Evolutionary conservation across 768 basidiomycete genomes (phyloP).

Genomic region (Lanmaoa pseudosensibilis): DNA sequence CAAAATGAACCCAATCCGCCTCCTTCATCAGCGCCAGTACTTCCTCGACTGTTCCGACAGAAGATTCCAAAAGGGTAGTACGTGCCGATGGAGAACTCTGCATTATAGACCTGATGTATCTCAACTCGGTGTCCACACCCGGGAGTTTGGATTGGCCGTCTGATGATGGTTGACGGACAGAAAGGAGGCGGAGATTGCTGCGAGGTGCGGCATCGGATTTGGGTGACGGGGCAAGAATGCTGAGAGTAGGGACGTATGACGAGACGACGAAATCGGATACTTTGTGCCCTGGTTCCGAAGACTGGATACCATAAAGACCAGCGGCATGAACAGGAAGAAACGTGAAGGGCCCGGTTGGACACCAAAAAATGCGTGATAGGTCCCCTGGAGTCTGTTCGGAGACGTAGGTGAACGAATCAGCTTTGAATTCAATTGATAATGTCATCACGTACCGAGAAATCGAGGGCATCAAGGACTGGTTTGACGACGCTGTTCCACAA

Average conservation of each 20-base stretch:
- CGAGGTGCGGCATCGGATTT: background rate
- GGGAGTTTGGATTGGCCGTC: conserved; percentile 15
- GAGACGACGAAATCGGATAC: too few relatives aligned
- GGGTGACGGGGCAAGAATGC: conserved; percentile 10
- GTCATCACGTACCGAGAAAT: background rate
- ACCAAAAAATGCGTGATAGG: too few relatives aligned
- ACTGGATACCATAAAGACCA: too few relatives aligned
- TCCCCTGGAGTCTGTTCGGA: background rate
- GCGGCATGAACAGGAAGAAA: too few relatives aligned
- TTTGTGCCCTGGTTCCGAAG: too few relatives aligned
- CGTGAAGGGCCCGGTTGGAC: too few relatives aligned
- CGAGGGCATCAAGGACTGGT: conserved; percentile 4
- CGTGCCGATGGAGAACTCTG: background rate
- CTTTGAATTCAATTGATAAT: background rate
- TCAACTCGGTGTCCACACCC: conserved; percentile 18
- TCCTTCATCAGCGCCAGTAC: too few relatives aligned
- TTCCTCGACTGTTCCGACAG: conserved; percentile 10
- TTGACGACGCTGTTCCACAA: conserved; percentile 13
- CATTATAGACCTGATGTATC: conserved; percentile 14
- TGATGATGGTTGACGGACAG: conserved; percentile 17
- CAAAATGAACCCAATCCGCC: too few relatives aligned
- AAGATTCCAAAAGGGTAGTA: background rate
- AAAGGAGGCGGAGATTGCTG: background rate
- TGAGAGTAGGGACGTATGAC: background rate
- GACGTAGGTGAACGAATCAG: background rate